A percentile compares a stretch with the other conserved stretches of the same genome.
These are phyloP conservation scores for Debaryomyces hansenii DNA, from an alignment of 805 yeast genomes.

Conservation along the genomic window DNA sequence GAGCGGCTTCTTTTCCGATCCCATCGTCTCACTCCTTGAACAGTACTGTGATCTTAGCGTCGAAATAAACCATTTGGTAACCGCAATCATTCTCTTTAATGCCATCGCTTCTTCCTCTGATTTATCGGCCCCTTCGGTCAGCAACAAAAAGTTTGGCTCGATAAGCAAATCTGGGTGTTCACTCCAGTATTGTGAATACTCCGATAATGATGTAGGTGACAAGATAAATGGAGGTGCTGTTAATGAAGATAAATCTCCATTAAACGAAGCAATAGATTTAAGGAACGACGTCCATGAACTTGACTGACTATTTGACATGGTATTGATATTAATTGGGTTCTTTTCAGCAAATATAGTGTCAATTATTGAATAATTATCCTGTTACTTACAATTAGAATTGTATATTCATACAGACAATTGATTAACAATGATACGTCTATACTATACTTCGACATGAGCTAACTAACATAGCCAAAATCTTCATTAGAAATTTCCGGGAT, in stretches of 20 bases:
- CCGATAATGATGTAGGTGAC: slow-evolving; percentile 84
- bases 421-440: not conserved
- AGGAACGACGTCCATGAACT: slow-evolving; percentile 88
- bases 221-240: slow-evolving; percentile 98
- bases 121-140: slow-evolving; percentile 37
- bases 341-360: not conserved
- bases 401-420: not conserved
- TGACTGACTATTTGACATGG: slow-evolving; percentile 26
- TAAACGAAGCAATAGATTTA: slow-evolving; percentile 86
- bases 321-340: too few species aligned
- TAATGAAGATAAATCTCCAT: slow-evolving; percentile 88
- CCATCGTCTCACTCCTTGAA: slow-evolving; percentile 86
- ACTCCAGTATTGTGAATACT: slow-evolving; percentile 95
- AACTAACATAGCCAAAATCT: slow-evolving; percentile 2
- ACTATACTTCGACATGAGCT: not conserved
- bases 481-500: not conserved
- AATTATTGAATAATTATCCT: not conserved
- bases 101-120: slow-evolving; percentile 43
- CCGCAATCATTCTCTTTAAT: slow-evolving; percentile 72
- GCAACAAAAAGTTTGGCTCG: slow-evolving; percentile 58
- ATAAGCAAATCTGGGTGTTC: slow-evolving; percentile 84
- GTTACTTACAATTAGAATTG: not conserved
- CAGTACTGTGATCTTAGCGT: slow-evolving; percentile 93
- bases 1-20: slow-evolving; percentile 95
- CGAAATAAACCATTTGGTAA: slow-evolving; percentile 86